Evolutionary conservation across 2,329 filamentous ascomycete species (phyloP), one percentile per base, ranked within the genome.

Genomic region (Remersonia thermophila): DNA sequence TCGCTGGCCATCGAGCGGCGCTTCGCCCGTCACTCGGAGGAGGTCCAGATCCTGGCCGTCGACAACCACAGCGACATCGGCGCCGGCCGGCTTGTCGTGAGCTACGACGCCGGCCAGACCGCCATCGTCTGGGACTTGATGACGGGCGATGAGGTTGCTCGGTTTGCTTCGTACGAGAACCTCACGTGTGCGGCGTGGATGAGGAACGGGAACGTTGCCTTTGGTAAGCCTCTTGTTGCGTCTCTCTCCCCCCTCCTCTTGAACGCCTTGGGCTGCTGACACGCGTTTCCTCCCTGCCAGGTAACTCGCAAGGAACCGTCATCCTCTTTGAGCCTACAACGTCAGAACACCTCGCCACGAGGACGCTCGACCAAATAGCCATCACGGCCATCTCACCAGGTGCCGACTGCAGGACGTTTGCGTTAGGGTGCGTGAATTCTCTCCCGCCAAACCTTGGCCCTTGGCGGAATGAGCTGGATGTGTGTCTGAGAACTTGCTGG

Each of bases 121-220:
- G 85, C 87, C 3, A 94, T 96, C 53, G 84, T 96, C 7, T 98
- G 91, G 91, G 89, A 98, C 60, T 69, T 95, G 42, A 77, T 93
- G 62, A 93, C 85, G 0, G 91, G 91, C 33, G 78, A 86, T 41
- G 86, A 95, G 58, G 72, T 95, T 40, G 79, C 89, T 27, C 74
- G 87, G n/a, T 96, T 96, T 62, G 79, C 80, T 16, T 91, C 87
- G 0, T 95, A 93, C 53, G 85, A 93, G 52, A 75, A 83, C 47
- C 71, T 96, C 44, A 79, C 78, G 15, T 80, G 84, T 20, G 89
- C 87, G 27, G 71, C 83, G 10, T 98, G 91, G 85, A 95, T 98
- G 87, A 74, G 80, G 30, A 95, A 95, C 61, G 91, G 91, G 37
- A 93, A 94, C 61, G 80, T 98, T 47, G 89, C 85, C 27, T 96